Percentiles rank a stretch among this genome's conserved stretches.
phyloP scores from a whole-genome alignment of 495 filamentous ascomycete genomes.

The Penicillium odoratum region DNA sequence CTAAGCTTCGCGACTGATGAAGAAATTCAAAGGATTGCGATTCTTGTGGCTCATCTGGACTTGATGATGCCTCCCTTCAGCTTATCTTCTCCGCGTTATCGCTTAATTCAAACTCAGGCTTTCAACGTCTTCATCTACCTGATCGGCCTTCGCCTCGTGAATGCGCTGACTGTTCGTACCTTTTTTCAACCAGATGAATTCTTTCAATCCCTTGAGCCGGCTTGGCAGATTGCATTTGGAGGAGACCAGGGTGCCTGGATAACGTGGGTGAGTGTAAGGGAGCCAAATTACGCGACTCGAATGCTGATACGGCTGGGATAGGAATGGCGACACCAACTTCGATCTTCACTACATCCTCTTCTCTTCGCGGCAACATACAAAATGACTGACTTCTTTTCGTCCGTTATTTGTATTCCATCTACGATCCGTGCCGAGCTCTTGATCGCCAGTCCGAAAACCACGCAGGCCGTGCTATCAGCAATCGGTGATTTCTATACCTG shows the following conservation, averaged over 20 bases:
- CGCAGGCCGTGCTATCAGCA: constrained; percentile 78
- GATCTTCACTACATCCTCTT: constrained; percentile 88
- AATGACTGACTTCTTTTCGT: constrained; percentile 52
- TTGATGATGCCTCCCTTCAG: constrained; percentile 18
- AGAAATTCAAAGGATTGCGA: neutral
- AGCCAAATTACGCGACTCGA: neutral
- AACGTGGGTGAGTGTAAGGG: constrained; percentile 73
- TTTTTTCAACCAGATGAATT: constrained; percentile 99
- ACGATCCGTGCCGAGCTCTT: constrained; percentile 61
- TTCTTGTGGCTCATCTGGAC: neutral
- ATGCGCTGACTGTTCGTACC: constrained; percentile 81
- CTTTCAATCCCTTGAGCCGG: constrained; percentile 94
- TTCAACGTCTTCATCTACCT: constrained; percentile 58
- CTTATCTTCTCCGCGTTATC: constrained; percentile 10
- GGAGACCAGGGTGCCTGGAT: constrained; percentile 78
- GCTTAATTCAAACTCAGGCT: constrained; percentile 13
- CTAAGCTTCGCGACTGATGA: neutral
- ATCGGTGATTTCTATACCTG: constrained; percentile 86
- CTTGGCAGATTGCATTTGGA: constrained; percentile 89
- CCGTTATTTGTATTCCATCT: constrained; percentile 46
- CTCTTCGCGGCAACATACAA: constrained; percentile 80
- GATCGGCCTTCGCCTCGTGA: constrained; percentile 75
- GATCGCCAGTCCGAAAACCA: constrained; percentile 67
- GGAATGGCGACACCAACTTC: constrained; percentile 92
- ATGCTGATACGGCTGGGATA: constrained; percentile 32